Base-by-base conservation (phyloP, 306 rosid species). In the Casuarina cunninghamiana region DNA sequence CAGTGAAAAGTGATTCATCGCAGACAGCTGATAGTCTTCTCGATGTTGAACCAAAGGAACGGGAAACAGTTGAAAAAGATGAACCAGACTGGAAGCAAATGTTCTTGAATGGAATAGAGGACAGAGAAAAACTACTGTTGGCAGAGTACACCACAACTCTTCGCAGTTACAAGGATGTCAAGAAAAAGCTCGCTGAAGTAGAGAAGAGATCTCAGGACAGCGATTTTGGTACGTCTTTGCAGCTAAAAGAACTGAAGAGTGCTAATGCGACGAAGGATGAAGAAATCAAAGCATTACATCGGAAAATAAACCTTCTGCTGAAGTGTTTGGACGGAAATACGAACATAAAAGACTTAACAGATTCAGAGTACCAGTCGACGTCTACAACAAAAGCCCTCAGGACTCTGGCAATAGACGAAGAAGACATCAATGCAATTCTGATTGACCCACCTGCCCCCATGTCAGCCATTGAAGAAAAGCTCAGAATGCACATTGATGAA, bases 41-140 rank as follows among this genome's bases (percentile, higher is more conserved):
- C 44, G 51, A 81, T 71, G 73, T 51, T 77, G 81, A 89, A 75
- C 41, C 73, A 13, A 67, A 45, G 75, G 85, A 81, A 60, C 62
- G 67, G 58, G 74, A 19, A 72, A 49, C 72, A n/a, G 15, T 38
- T 68, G 43, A 73, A 74, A 90, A 85, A 69, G 95, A 87, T 46
- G 97, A 90, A 72, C 99, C 90, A 77, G 89, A 96, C 80, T 93
- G 97, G 99, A 87, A 44, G 79, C 55, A 86, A 61, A 65, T 93
- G 91, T 93, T 87, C 76, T 55, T 80, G 75, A 80, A 72, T 66
- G 99, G 98, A 82, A 73, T 96, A 83, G 89, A 87, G 76, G 90
- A 81, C 41, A 91, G 84, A 80, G 98, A 96, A 78, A 88, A 84
- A 76, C 77, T 76, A 57, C 84, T 96, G 78, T 62, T 96, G 79